A percentile compares a stretch with the other conserved stretches of the same genome.
phyloP scores from a whole-genome alignment of 2,329 filamentous ascomycete genomes.

The Trichophyton schoenleinii region DNA sequence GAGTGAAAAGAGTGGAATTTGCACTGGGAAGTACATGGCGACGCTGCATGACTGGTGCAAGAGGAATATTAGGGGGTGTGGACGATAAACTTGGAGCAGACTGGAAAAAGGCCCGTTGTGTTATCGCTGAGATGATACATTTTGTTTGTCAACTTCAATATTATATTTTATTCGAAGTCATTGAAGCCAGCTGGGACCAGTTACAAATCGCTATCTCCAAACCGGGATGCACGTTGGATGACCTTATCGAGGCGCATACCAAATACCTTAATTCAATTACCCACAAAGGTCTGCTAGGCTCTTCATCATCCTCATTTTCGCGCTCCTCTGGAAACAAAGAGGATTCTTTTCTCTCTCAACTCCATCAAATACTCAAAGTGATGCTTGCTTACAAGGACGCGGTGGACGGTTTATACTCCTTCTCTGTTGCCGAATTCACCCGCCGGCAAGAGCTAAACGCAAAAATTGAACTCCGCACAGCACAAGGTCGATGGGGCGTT shows the following conservation, averaged over 20 bases:
- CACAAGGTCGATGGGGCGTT: conserved; percentile 52
- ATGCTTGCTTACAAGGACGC: conserved; percentile 92
- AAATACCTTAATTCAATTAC: conserved; percentile 89
- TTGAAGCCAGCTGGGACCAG: conserved; percentile 89
- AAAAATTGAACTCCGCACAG: conserved; percentile 53
- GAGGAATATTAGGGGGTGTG: conserved; percentile 73
- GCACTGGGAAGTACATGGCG: conserved; percentile 84
- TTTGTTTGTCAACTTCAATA: conserved; percentile 96
- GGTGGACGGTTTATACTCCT: conserved; percentile 87
- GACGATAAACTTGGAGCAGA: conserved; percentile 61
- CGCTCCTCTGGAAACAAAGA: conserved; percentile 46
- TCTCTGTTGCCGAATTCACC: conserved; percentile 89
- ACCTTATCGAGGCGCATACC: conserved; percentile 82
- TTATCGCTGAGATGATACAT: conserved; percentile 94
- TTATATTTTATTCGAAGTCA: conserved; percentile 97
- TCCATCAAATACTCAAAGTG: conserved; percentile 80
- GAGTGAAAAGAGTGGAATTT: conserved; percentile 95
- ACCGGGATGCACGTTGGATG: conserved; percentile 83
- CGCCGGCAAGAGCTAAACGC: conserved; percentile 74
- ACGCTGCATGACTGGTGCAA: conserved; percentile 84
- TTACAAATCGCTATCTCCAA: conserved; percentile 70
- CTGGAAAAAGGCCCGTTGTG: conserved; percentile 83
- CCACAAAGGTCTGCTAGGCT: conserved; percentile 84
- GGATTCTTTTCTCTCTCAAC: conserved; percentile 74
- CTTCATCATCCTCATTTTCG: conserved; percentile 31